Evolutionary conservation across 169 alveolate genomes (phyloP).

Genomic region (Eimeria tenella): DNA sequence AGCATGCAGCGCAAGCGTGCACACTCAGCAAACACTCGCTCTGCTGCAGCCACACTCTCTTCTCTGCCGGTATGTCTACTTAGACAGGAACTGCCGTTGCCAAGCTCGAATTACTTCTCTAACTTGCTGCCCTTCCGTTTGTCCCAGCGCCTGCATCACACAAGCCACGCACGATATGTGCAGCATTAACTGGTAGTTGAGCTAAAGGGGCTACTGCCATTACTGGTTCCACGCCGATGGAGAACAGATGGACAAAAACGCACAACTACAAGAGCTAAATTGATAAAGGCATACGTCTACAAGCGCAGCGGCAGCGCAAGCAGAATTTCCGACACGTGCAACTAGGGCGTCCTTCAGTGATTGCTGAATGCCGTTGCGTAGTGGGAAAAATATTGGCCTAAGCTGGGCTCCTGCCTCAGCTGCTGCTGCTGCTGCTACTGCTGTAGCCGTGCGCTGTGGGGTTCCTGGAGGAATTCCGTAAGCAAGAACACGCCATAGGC

Average conservation of each 20-base stretch:
- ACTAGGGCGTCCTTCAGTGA: slow-evolving; percentile 1
- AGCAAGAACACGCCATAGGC: slow-evolving; percentile 33
- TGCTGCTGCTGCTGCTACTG: neutral
- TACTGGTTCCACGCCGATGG: too few relatives aligned
- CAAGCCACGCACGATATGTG: neutral
- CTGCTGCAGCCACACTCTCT: too few relatives aligned
- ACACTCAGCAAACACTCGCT: too few relatives aligned
- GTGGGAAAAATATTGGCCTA: slow-evolving; percentile 5
- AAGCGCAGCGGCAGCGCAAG: slow-evolving; percentile 39
- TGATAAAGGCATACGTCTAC: slow-evolving; percentile 12
- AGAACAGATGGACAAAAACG: neutral
- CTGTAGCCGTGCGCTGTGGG: slow-evolving; percentile 26
- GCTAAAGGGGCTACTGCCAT: too few relatives aligned
- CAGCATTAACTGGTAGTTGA: too few relatives aligned
- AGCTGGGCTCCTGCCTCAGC: slow-evolving; percentile 5
- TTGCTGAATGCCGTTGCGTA: slow-evolving; percentile 57
- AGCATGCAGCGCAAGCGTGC: too few relatives aligned
- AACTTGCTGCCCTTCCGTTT: slow-evolving; percentile 49
- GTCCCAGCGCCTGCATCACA: slow-evolving; percentile 52
- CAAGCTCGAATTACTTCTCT: slow-evolving; percentile 54
- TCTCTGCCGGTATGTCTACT: neutral
- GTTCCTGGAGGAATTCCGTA: slow-evolving; percentile 58
- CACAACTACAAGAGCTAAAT: neutral
- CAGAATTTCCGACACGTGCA: slow-evolving; percentile 18
- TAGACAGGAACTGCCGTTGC: slow-evolving; percentile 6